These are phyloP conservation scores for Babesia divergens DNA, from an alignment of 169 alveolate genomes.

Conservation along the genomic window DNA sequence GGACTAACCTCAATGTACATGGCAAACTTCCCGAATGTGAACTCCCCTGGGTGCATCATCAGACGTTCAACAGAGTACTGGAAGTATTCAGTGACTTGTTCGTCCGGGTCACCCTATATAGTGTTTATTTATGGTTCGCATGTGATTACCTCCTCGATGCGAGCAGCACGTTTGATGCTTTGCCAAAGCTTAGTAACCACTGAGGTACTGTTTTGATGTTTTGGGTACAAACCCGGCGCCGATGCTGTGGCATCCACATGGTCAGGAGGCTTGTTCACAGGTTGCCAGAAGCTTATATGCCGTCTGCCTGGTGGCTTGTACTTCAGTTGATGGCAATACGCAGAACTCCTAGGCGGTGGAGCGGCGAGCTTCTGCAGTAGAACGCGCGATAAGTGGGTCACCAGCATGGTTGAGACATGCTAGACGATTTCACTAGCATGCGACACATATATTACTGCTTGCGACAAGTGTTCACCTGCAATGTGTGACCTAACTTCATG, in stretches of 20 bases:
- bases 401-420: neutral
- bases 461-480: no score
- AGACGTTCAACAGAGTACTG: slow-evolving; percentile 59
- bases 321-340: neutral
- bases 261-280: slow-evolving; percentile 10
- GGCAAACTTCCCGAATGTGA: slow-evolving; percentile 54
- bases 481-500: no score
- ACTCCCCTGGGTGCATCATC: slow-evolving; percentile 56
- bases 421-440: no score
- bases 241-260: neutral
- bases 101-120: slow-evolving; percentile 52
- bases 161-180: slow-evolving; percentile 26
- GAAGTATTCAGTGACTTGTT: slow-evolving; percentile 37
- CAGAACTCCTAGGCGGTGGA: neutral
- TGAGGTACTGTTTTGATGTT: neutral
- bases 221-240: slow-evolving; percentile 4
- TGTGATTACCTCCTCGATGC: slow-evolving; percentile 6
- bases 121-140: no score
- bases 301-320: neutral
- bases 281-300: slow-evolving; percentile 15
- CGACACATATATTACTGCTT: no score
- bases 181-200: slow-evolving; percentile 30
- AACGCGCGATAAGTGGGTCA: slow-evolving; percentile 1
- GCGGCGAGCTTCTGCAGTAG: neutral
- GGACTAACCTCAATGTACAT: slow-evolving; percentile 35